Base-by-base conservation (phyloP, 495 filamentous ascomycete genomes). In the Evernia prunastri region DNA sequence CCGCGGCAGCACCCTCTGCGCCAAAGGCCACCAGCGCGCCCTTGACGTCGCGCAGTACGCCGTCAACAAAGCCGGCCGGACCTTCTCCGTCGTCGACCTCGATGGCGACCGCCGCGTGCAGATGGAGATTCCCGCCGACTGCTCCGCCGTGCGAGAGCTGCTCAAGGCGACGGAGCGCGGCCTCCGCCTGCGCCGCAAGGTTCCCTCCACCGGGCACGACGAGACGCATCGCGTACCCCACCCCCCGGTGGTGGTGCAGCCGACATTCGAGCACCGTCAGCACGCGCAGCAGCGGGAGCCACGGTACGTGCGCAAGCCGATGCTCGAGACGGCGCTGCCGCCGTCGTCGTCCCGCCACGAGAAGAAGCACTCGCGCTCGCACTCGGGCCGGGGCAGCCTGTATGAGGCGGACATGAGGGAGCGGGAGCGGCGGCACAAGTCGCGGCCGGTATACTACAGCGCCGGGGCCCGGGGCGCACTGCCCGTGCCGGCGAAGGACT, bases 151-250 rank as follows among this genome's bases (percentile, higher is more conserved):
- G 36, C 78, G 76, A n/a, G 71, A 67, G 9, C 70, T 84, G 18
- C 74, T 84, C 2, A 70, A 76, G 18, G 80, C 80, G 3, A 72
- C 84, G 47, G 79, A 81, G 43, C 70, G 76, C 11, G 82, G 82
- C 17, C 61, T 82, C 40, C 71, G 72, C 29, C 66, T 82, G 15
- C 71, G 71, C 27, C 73, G 68, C 35, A 68, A 70, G 56, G 65
- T 60, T 4, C 69, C 76, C 8, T 39, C 74, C 63, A 67, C 72
- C 66, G 78, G 74, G 71, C 78, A 79, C 68, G 80, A 81, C 63
- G 67, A 64, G 6, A 79, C 73, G 25, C 79, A 81, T 63, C 67
- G 56, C 17, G 60, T 81, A n/a, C n/a, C n/a, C n/a, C n/a, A n/a
- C 12, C 40, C 69, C 18, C 71, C 77, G 15, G 74, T 79, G 6